phyloP scores from a whole-genome alignment of 2,329 filamentous ascomycete species.

The Fusarium aywerte region DNA sequence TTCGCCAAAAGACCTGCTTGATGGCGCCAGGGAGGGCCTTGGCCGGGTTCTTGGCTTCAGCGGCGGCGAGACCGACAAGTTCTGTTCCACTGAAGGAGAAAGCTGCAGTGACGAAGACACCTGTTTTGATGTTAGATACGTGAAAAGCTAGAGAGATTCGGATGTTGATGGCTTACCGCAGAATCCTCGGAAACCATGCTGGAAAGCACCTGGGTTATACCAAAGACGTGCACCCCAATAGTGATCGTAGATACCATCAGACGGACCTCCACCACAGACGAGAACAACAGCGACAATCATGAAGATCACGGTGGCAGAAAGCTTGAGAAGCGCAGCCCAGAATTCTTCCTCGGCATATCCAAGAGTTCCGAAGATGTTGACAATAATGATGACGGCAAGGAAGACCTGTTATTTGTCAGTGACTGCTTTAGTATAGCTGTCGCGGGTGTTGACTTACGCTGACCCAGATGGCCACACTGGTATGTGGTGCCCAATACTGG shows the following conservation, averaged over 20 bases:
- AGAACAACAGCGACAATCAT: slow-evolving; percentile 71
- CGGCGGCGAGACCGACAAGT: slow-evolving; percentile 78
- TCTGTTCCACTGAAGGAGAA: slow-evolving; percentile 80
- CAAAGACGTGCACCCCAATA: slow-evolving; percentile 64
- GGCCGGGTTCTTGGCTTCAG: slow-evolving; percentile 75
- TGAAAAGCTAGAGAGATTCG: accelerated
- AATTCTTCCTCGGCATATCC: slow-evolving; percentile 71
- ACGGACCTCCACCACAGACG: slow-evolving; percentile 69
- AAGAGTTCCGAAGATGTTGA: slow-evolving; percentile 67
- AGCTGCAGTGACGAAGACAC: slow-evolving; percentile 69
- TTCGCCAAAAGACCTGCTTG: slow-evolving; percentile 78
- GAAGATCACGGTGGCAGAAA: slow-evolving; percentile 68
- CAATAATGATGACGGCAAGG: slow-evolving; percentile 60
- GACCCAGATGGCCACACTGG: slow-evolving; percentile 64
- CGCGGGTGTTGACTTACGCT: slow-evolving; percentile 44
- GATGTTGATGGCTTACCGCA: slow-evolving; percentile 61
- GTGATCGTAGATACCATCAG: slow-evolving; percentile 55
- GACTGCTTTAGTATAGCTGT: accelerated
- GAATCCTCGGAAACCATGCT: slow-evolving; percentile 79
- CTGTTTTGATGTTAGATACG: slow-evolving; percentile 7
- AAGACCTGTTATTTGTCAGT: slow-evolving; percentile 55
- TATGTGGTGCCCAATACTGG: slow-evolving; percentile 58
- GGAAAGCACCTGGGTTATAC: slow-evolving; percentile 67
- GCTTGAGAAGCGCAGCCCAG: slow-evolving; percentile 66
- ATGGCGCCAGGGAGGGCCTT: slow-evolving; percentile 82